These are phyloP conservation scores for Boechera divaricarpa DNA, from an alignment of 345 rosid species.

Conservation along the genomic window DNA sequence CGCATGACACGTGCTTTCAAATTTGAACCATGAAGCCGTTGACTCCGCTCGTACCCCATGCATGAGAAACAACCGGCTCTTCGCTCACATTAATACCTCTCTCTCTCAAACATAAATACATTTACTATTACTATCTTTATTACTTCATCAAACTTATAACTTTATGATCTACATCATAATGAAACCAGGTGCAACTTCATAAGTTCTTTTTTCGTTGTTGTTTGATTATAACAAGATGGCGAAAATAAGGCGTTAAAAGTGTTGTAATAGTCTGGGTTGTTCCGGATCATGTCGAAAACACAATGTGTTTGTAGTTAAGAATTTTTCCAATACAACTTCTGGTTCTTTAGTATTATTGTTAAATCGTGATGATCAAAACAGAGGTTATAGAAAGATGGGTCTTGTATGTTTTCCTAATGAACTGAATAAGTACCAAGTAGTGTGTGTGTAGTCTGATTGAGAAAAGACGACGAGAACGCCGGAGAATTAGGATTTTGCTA, in stretches of 20 bases:
- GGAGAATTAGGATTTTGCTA: constrained; percentile 36
- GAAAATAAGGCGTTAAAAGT: no score
- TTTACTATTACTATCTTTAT: neutral
- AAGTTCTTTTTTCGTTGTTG: no score
- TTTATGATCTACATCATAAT: neutral
- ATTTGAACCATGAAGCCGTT: constrained; percentile 22
- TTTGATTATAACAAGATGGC: no score
- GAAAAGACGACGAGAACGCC: constrained; percentile 42
- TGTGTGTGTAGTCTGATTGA: constrained; percentile 34
- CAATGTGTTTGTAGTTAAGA: no score
- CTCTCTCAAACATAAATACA: neutral
- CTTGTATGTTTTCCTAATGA: no score
- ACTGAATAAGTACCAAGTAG: no score
- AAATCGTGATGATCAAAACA: no score
- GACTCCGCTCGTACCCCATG: constrained; percentile 45
- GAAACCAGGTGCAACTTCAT: neutral
- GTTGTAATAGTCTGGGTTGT: no score
- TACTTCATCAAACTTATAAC: neutral
- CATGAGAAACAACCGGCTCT: constrained; percentile 48
- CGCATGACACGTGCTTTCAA: constrained; percentile 31
- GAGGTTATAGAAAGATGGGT: no score
- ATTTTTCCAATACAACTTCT: no score
- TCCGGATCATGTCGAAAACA: no score
- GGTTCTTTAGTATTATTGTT: no score
- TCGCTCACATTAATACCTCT: constrained; percentile 25